Evolutionary conservation across 2,329 filamentous ascomycete species (phyloP).

Genomic region (Talaromyces albobiverticillius): DNA sequence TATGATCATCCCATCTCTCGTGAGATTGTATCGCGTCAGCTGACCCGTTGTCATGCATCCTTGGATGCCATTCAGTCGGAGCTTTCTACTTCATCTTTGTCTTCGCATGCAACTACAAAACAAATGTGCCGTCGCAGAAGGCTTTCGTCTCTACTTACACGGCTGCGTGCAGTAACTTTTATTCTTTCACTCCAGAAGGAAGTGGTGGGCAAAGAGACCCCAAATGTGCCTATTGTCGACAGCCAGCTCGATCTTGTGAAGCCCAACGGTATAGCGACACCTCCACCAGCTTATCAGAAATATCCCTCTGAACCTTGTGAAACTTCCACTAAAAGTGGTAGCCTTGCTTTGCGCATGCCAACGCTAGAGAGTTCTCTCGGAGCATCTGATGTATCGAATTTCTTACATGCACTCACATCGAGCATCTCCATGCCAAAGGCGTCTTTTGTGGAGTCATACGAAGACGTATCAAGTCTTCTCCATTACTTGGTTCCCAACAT

Average conservation of each 20-base stretch:
- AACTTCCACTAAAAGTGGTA: background rate
- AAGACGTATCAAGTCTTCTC: constrained; percentile 1
- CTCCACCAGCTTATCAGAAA: background rate
- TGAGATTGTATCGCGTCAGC: background rate
- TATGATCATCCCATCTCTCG: background rate
- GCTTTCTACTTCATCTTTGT: background rate
- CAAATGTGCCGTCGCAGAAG: constrained; percentile 5
- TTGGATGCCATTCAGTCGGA: constrained; percentile 3
- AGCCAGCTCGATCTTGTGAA: background rate
- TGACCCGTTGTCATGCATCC: background rate
- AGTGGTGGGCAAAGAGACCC: background rate
- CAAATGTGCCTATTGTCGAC: background rate
- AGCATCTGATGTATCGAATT: constrained; percentile 1
- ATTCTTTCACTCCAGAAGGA: constrained; percentile 10
- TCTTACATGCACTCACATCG: background rate
- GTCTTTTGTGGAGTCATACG: background rate
- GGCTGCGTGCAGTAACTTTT: constrained; percentile 10
- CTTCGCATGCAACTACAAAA: background rate
- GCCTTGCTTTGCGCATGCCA: no score
- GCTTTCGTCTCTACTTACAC: constrained; percentile 6
- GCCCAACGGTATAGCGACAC: background rate
- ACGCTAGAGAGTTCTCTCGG: background rate
- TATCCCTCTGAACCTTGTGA: background rate
- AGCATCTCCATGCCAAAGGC: constrained; percentile 5
- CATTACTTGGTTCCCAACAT: background rate